Evolutionary conservation across 768 basidiomycete genomes (phyloP).

Genomic region (Cyclocybe cylindracea): DNA sequence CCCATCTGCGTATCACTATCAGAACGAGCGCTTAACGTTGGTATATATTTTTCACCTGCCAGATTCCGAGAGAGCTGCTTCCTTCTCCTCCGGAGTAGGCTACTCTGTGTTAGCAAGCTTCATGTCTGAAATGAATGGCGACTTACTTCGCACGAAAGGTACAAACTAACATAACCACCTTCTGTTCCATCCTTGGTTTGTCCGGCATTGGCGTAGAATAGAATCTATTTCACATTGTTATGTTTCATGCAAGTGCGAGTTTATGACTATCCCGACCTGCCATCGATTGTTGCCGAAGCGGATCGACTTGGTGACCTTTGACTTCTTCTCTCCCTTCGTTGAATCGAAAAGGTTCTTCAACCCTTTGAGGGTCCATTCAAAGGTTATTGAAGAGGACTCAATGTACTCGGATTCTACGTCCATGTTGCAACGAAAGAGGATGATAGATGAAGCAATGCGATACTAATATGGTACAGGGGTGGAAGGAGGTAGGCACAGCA

Average conservation of each 20-base stretch:
- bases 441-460: not conserved
- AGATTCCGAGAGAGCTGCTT: slow-evolving; percentile 53
- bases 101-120: slow-evolving; percentile 24
- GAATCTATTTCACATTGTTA: slow-evolving; percentile 44
- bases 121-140: not conserved
- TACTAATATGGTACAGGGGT: not conserved
- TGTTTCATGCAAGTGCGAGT: slow-evolving; percentile 8
- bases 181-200: slow-evolving; percentile 52
- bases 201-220: slow-evolving; percentile 86
- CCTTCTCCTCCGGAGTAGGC: slow-evolving; percentile 80
- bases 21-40: not conserved
- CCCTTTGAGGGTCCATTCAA: slow-evolving; percentile 79
- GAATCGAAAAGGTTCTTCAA: slow-evolving; percentile 75
- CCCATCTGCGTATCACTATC: slow-evolving; percentile 54
- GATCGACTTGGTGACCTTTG: slow-evolving; percentile 73
- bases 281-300: slow-evolving; percentile 77
- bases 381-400: slow-evolving; percentile 58
- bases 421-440: slow-evolving; percentile 6
- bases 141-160: slow-evolving; percentile 79
- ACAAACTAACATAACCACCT: slow-evolving; percentile 67
- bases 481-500: not conserved
- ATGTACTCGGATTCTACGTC: slow-evolving; percentile 33
- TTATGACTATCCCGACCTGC: slow-evolving; percentile 49
- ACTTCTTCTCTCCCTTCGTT: slow-evolving; percentile 78
- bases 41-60: slow-evolving; percentile 43